phyloP scores from a whole-genome alignment of 2,329 filamentous ascomycete genomes.

The Cordyceps militaris region DNA sequence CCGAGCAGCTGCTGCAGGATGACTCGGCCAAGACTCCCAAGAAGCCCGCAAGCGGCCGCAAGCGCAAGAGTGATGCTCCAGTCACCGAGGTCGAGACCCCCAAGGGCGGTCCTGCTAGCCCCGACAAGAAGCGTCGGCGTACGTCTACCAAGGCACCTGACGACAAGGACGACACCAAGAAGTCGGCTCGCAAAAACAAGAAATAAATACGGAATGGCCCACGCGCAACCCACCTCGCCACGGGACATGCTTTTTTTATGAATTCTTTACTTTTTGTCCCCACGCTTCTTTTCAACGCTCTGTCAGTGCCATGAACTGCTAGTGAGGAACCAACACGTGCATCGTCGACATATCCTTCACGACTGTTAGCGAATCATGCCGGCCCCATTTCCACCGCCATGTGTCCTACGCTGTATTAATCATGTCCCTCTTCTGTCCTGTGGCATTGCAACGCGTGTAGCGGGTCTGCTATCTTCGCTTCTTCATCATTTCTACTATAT shows the following conservation, averaged over 20 bases:
- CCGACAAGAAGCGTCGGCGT: slow-evolving; percentile 58
- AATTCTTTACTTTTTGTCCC: slow-evolving; percentile 2
- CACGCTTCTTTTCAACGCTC: slow-evolving; percentile 8
- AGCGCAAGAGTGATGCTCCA: slow-evolving; percentile 50
- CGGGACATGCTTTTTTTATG: background rate
- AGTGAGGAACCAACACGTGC: background rate
- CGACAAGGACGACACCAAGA: slow-evolving; percentile 51
- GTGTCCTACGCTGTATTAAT: background rate
- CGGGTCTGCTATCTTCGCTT: background rate
- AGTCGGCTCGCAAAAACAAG: slow-evolving; percentile 54
- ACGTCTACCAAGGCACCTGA: slow-evolving; percentile 48
- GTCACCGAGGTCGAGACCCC: slow-evolving; percentile 30
- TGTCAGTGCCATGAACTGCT: background rate
- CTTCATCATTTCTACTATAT: background rate
- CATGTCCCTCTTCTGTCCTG: background rate
- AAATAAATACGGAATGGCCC: slow-evolving; percentile 24
- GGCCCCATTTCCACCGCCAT: background rate
- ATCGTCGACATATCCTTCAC: background rate
- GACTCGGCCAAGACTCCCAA: slow-evolving; percentile 51
- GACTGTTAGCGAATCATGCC: background rate
- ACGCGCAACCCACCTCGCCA: background rate
- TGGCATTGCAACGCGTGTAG: background rate
- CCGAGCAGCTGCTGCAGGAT: slow-evolving; percentile 49
- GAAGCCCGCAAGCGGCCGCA: slow-evolving; percentile 43
- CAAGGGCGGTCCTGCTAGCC: slow-evolving; percentile 42